These are phyloP conservation scores for Boehmeria nivea DNA, from an alignment of 306 rosid genomes.

Conservation along the genomic window DNA sequence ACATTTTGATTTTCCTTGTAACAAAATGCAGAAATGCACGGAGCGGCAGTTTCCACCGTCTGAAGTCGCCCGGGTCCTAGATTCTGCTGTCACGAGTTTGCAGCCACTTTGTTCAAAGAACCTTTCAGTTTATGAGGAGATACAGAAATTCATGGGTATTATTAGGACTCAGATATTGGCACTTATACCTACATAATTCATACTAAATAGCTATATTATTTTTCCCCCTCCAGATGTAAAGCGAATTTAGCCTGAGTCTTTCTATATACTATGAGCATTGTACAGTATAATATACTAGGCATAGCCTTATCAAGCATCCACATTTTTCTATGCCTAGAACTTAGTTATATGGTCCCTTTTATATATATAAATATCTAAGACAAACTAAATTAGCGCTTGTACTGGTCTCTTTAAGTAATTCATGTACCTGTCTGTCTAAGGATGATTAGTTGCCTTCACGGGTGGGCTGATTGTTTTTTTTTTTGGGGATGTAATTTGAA, in stretches of 20 bases:
- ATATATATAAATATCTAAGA: too few species aligned
- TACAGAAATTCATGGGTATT: conserved; percentile 91
- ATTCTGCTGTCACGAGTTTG: conserved; percentile 70
- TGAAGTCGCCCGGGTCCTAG: conserved; percentile 77
- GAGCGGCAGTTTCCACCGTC: conserved; percentile 91
- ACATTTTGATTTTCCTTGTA: conserved; percentile 13
- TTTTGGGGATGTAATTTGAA: too few species aligned
- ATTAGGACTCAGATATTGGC: conserved; percentile 89
- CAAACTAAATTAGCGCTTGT: too few species aligned
- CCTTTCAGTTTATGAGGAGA: conserved; percentile 65
- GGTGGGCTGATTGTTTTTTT: too few species aligned
- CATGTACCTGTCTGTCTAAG: too few species aligned
- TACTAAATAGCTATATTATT: conserved; percentile 8
- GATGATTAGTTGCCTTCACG: too few species aligned
- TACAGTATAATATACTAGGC: too few species aligned
- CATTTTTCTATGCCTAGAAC: not conserved
- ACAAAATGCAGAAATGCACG: conserved; percentile 80
- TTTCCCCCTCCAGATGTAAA: not conserved
- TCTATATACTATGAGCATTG: not conserved
- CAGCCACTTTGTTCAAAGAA: conserved; percentile 75
- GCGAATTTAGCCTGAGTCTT: not conserved
- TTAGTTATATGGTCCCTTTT: too few species aligned
- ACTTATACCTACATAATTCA: conserved; percentile 64
- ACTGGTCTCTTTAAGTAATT: too few species aligned
- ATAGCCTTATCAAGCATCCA: not conserved